Base-by-base conservation (phyloP, 108 stramenopile species). In the Fragilaria radians region DNA sequence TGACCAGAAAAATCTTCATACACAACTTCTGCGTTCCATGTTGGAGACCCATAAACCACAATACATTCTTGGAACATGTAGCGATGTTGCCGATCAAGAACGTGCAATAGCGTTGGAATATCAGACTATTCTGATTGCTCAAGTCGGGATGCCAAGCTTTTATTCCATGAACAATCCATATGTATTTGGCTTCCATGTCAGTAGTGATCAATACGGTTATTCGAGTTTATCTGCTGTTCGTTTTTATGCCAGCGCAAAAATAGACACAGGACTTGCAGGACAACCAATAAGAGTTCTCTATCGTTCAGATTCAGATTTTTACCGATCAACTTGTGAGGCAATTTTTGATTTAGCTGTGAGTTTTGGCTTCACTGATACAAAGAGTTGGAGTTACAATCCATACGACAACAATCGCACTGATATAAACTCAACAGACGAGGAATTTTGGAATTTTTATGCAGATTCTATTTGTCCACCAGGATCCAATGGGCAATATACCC, bases 141-240 rank as follows among this genome's bases (percentile, higher is more conserved):
- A 80, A 57, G 82, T 80, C 5, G 82, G 82, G 24, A 76, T 76
- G 5, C 73, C 73, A 17, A 53, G 63, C 0, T 83, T 64, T 62
- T 83, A 80, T 33, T 46, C 29, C 42, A 32, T 17, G 11, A 28
- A 31, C 14, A 80, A 80, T 45, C 70, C 69, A 2, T 78, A 73
- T 30, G 68, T 83, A 0, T 83, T 83, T 59, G 82, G 82, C 1
- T 71, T 80, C 48, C 79, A 80, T 66, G 56, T 83, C 18, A 61
- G 67, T 32, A 72, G 66, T 26, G 72, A 83, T 45, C 45, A 42
- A 3, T 83, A 83, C 46, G 36, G 36, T 11, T 11, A 7, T 42
- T 34, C 79, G 9, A 11, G 11, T 14, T 14, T 42, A 42, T 14
- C 7, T 11, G 36, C 36, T 7, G 7, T 42, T 7, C 36, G 36